These are phyloP conservation scores for Pluteus cervinus DNA, from an alignment of 768 basidiomycete species.

Conservation along the genomic window DNA sequence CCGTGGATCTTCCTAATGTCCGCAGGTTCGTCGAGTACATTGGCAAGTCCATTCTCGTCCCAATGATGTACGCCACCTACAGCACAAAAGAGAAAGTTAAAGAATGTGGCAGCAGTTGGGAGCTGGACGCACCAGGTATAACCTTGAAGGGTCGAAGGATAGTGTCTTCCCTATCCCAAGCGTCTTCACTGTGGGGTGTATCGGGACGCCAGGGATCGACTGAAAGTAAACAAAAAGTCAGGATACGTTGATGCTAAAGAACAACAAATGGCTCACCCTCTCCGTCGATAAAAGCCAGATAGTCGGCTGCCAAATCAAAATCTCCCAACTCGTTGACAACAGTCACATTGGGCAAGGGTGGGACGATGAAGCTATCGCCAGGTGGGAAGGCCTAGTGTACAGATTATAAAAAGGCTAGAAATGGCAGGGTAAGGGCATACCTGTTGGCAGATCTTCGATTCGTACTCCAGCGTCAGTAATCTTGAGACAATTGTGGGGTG, in stretches of 20 bases:
- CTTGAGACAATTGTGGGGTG: slow-evolving; percentile 76
- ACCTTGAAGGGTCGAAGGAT: slow-evolving; percentile 75
- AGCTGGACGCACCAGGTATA: slow-evolving; percentile 60
- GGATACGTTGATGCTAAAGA: too few species aligned
- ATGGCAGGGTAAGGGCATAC: slow-evolving; percentile 4
- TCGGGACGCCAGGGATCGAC: slow-evolving; percentile 90
- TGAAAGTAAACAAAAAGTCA: too few species aligned
- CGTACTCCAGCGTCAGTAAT: slow-evolving; percentile 44
- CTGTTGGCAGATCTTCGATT: slow-evolving; percentile 32
- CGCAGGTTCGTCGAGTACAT: slow-evolving; percentile 59
- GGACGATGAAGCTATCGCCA: slow-evolving; percentile 70
- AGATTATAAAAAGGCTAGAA: background rate
- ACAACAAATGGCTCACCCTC: slow-evolving; percentile 42
- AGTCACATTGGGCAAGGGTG: slow-evolving; percentile 69
- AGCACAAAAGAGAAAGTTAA: background rate
- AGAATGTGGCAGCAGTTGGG: background rate
- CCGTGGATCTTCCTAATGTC: slow-evolving; percentile 77
- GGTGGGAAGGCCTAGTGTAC: slow-evolving; percentile 61
- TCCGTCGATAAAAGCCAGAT: slow-evolving; percentile 84
- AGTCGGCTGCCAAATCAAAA: slow-evolving; percentile 73
- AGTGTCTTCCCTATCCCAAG: slow-evolving; percentile 64
- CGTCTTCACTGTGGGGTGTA: slow-evolving; percentile 76
- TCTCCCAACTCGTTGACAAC: slow-evolving; percentile 82
- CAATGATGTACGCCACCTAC: slow-evolving; percentile 72
- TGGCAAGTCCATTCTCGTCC: slow-evolving; percentile 66